Base-by-base conservation (phyloP, 2,329 filamentous ascomycete species). In the Ilyonectria destructans region DNA sequence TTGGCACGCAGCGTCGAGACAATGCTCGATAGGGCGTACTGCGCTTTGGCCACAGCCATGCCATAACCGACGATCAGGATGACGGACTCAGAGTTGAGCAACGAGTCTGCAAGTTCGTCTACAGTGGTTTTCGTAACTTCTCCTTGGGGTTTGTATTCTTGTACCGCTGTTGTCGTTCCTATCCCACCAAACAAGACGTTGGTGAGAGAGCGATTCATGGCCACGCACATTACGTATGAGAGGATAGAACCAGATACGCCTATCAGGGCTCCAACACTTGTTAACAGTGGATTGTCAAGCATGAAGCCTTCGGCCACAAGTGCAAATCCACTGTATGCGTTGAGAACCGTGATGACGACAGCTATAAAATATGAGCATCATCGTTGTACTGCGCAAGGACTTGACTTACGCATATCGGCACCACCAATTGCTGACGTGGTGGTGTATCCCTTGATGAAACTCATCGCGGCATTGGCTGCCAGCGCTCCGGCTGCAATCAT, bases 1-100 rank as follows among this genome's bases (percentile, higher is more conserved):
- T 92, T 92, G 46, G 88, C 83, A n/a, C 93, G 90, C 17, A 97
- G 85, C 80, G 91, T 88, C 48, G 87, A 84, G 5, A 93, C 93
- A 71, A 97, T 96, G 76, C 95, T 93, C 4, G 92, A 92, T 59
- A 97, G 94, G 23, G 94, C 93, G 77, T 97, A 97, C 81, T 97
- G 95, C 3, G 95, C 94, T 81, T 97, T 97, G 9, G 95, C 94
- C 1, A 97, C 94, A 0, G 95, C 95, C 95, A 97, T 97, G 59
- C 95, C 95, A 75, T 97, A 97, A 1, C 95, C 95, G 6, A 97
- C 94, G 1, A 96, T 91, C 61, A 97, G 95, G 74, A 97, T 96
- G 63, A 97, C 93, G 54, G 88, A 95, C 76, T 97, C 93, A 0
- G 94, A 91, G 69, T 92, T 92, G 17, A 90, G 83, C 3, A 97